Percentiles rank a stretch among this genome's conserved stretches.
phyloP scores from a whole-genome alignment of 2,329 filamentous ascomycete species.

The Teratosphaeriaceae sp. region DNA sequence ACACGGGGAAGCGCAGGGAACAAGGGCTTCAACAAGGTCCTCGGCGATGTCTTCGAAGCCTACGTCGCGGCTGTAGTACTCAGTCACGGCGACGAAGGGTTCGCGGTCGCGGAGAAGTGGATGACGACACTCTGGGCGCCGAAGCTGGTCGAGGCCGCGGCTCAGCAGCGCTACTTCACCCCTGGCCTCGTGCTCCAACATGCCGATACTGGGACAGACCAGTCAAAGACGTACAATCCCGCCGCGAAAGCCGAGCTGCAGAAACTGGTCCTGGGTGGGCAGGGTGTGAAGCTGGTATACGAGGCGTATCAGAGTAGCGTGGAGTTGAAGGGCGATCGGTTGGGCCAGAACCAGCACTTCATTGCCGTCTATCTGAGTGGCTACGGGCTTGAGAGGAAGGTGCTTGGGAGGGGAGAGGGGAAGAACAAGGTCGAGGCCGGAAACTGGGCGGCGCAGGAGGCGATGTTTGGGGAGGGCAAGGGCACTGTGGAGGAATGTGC shows the following conservation, averaged over 20 bases:
- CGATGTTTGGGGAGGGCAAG: slow-evolving; percentile 44
- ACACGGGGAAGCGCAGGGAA: slow-evolving; percentile 42
- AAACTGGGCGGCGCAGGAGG: slow-evolving; percentile 56
- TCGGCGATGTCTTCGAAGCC: slow-evolving; percentile 85
- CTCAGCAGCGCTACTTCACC: slow-evolving; percentile 8
- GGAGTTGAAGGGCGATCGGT: slow-evolving; percentile 51
- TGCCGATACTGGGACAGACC: slow-evolving; percentile 25
- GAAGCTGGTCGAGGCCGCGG: slow-evolving; percentile 46
- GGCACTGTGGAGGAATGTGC: slow-evolving; percentile 17
- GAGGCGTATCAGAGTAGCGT: slow-evolving; percentile 47
- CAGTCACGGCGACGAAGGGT: slow-evolving; percentile 58
- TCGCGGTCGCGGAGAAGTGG: slow-evolving; percentile 59
- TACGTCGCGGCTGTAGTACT: slow-evolving; percentile 76
- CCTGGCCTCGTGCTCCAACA: slow-evolving; percentile 4
- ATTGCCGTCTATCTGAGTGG: slow-evolving; percentile 61
- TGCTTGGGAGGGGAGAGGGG: slow-evolving; percentile 58
- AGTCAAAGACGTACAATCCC: slow-evolving; percentile 28
- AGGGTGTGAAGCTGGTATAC: slow-evolving; percentile 33
- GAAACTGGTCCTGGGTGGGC: slow-evolving; percentile 25
- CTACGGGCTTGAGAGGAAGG: slow-evolving; percentile 58
- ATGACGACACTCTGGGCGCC: slow-evolving; percentile 67
- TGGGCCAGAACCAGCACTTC: slow-evolving; percentile 44
- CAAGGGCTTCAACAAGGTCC: slow-evolving; percentile 61
- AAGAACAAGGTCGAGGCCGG: slow-evolving; percentile 64
- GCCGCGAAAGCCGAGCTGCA: slow-evolving; percentile 35